Evolutionary conservation across 495 filamentous ascomycete species (phyloP), one percentile per base, ranked within the genome.

Genomic region (Amorphotheca resinae): DNA sequence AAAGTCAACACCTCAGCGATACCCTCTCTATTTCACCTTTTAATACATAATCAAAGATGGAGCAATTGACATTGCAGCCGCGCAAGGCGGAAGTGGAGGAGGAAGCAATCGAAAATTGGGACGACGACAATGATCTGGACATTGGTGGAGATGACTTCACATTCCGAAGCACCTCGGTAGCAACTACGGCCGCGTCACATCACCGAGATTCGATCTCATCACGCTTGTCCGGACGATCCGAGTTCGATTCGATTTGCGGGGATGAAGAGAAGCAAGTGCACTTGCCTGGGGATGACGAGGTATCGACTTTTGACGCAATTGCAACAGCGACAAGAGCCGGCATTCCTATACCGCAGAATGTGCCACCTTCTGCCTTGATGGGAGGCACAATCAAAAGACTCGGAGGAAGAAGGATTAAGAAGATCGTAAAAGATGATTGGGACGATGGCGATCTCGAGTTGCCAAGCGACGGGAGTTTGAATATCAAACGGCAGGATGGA

Each of bases 341-440:
- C 38, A 95, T 98, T 40, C 89, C 91, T 21, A 79, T 98, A 49
- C 91, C 91, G 14, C 65, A 72, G 20, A 87, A 89, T 56, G 79
- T 96, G 11, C 87, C 91, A n/a, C 74, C 81, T 17, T 93, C 89
- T n/a, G 91, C 91, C 37, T 69, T 98, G 32, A 70, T 93, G 51
- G 91, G 89, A 33, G 91, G 91, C 36, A 87, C 87, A 9, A 98
- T 98, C 57, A 95, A 94, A 66, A 69, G 87, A 56, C 68, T 98
- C 5, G 87, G 87, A 34, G 82, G 78, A 51, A 79, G 79, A 54
- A 91, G 85, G 50, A 71, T 78, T 33, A 82, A 77, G 56, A 84
- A 81, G 59, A 65, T 75, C 17, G 77, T 84, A 46, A 63, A 72
- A 33, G 68, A 80, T 52, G 91, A 95, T 59, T 89, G 94, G 60